Evolutionary conservation across 768 basidiomycete species (phyloP).

Genomic region (Tricholoma flavovirens): DNA sequence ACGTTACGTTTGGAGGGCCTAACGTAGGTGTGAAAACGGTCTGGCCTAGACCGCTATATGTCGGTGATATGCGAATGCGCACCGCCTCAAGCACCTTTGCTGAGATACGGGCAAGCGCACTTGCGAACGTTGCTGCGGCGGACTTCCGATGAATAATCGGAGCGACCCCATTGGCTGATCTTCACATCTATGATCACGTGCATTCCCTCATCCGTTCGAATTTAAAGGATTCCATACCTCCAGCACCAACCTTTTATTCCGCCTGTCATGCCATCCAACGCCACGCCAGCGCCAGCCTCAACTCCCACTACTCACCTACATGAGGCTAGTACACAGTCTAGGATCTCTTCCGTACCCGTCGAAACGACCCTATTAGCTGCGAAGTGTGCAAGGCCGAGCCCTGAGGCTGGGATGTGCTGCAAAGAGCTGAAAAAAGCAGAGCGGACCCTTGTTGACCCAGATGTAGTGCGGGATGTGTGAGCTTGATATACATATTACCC

Average conservation of each 20-base stretch:
- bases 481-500: slow-evolving; percentile 21
- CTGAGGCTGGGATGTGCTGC: slow-evolving; percentile 73
- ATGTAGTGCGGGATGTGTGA: slow-evolving; percentile 82
- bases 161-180: neutral
- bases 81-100: no score
- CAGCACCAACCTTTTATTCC: neutral
- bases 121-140: no score
- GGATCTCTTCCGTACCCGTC: neutral
- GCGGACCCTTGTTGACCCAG: slow-evolving; percentile 78
- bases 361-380: slow-evolving; percentile 41
- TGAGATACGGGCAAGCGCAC: no score
- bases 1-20: no score
- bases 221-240: neutral
- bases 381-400: slow-evolving; percentile 52
- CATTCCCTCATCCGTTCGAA: neutral
- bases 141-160: neutral
- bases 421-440: slow-evolving; percentile 84
- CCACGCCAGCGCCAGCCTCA: neutral
- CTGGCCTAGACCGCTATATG: no score
- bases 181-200: neutral
- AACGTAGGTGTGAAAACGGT: no score
- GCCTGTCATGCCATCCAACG: neutral
- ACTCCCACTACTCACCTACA: neutral
- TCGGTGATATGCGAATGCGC: no score
- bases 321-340: neutral